Evolutionary conservation across 2,329 filamentous ascomycete species (phyloP), one percentile per base, ranked within the genome.

Genomic region (Penicillium sp.): DNA sequence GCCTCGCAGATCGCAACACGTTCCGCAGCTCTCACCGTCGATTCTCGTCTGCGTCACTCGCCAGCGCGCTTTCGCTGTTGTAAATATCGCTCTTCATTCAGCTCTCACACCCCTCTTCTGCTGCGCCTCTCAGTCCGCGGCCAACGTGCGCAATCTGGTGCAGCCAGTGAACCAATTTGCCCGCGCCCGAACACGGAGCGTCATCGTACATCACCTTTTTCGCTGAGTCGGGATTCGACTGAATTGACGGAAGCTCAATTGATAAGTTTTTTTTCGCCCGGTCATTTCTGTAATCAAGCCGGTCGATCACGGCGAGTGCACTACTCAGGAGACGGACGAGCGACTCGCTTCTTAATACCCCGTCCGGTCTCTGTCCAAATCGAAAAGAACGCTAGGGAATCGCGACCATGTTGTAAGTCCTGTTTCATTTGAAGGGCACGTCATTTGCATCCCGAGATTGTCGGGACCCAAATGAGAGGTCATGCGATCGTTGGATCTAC

Each of bases 371-470:
- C 38, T 45, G 46, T 52, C 41, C 13, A 41, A 51, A 50, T 47
- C 45, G 45, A 47, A 40, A 11, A 52, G 35, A 39, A 46, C 42
- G 35, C 48, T 33, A 51, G 37, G 42, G 37, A 39, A 32, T 35
- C 35, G 48, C 34, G 43, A 49, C 28, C 48, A 62, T 62, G 59
- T 62, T 62, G 59, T 62, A 51, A 60, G 59, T 43, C 44, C 39
- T 26, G 9, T 28, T 12, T 39, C 24, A 35, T 34, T 12, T 18
- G 32, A 28, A 33, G 29, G 9, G 33, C 9, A 24, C 43, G 13
- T 26, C 13, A 13, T 37, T 27, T 26, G 9, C 24, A 34, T 28
- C 18, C 29, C 11, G 3, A 11, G 29, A 32, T 32, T 3, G 4
- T 7, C 8, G 11, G 29, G 34, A 27, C 24, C 18, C 18, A 18